A percentile compares a stretch with the other conserved stretches of the same genome.
Evolutionary conservation across 1,284 basidiomycete genomes (phyloP).

Genomic region (Ceratobasidium sp.): DNA sequence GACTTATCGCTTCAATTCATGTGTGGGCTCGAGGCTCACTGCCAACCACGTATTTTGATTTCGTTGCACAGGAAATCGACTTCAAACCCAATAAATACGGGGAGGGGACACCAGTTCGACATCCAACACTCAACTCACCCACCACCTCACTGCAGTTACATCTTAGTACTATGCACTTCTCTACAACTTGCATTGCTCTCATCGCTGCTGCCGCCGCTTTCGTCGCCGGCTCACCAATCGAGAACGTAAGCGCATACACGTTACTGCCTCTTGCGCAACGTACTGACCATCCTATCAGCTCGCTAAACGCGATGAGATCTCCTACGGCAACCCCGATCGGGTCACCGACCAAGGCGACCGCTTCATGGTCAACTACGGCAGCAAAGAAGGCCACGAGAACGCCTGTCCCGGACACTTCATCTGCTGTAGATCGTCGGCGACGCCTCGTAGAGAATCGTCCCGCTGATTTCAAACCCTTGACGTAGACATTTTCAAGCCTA

Average conservation of each 20-base stretch:
- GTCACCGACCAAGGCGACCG: conserved; percentile 33
- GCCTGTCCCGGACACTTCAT: conserved; percentile 30
- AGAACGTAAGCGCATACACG: background rate
- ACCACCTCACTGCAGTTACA: background rate
- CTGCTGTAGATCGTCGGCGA: no score
- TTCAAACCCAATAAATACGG: no score
- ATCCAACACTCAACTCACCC: no score
- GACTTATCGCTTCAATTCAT: no score
- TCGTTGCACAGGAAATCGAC: no score
- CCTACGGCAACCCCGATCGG: conserved; percentile 27
- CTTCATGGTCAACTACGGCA: conserved; percentile 33
- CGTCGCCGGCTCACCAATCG: conserved; percentile 3
- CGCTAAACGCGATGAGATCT: conserved; percentile 20
- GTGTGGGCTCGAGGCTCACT: no score
- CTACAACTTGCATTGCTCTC: background rate
- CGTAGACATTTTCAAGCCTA: no score
- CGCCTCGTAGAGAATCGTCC: no score
- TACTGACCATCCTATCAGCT: background rate
- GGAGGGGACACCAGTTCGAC: no score
- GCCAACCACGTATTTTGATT: no score
- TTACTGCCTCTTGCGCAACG: no score
- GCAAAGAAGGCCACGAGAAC: conserved; percentile 20
- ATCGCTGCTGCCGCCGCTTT: background rate
- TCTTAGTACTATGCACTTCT: background rate
- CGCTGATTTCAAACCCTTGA: no score